phyloP scores from a whole-genome alignment of 371 early-diverging fungal genomes.

The Entomophthora muscae region DNA sequence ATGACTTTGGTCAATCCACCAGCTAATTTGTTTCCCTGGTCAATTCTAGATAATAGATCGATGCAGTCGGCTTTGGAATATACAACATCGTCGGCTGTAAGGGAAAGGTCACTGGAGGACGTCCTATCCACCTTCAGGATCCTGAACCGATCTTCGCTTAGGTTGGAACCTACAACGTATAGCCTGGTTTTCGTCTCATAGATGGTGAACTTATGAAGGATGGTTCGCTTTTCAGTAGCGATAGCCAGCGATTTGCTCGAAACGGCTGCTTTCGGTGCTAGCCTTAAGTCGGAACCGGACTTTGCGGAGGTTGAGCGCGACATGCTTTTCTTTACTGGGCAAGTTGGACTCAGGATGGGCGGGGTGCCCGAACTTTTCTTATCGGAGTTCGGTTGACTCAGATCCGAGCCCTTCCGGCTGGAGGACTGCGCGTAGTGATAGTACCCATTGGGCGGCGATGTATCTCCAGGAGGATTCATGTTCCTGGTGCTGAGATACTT shows the following conservation, averaged over 20 bases:
- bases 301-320: too few species aligned
- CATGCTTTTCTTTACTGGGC: too few species aligned
- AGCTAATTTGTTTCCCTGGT: constrained; percentile 49
- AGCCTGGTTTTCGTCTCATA: constrained; percentile 71
- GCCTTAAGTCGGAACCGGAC: too few species aligned
- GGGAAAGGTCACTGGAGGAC: constrained; percentile 22
- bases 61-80: constrained; percentile 57
- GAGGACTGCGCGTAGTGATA: background rate
- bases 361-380: too few species aligned
- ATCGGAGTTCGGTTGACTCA: background rate
- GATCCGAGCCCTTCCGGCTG: background rate
- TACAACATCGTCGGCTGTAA: constrained; percentile 44
- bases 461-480: background rate
- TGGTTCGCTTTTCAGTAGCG: background rate
- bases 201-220: constrained; percentile 30
- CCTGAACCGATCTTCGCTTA: constrained; percentile 47
- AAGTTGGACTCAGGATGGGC: too few species aligned
- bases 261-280: too few species aligned
- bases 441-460: background rate
- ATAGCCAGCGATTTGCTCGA: too few species aligned
- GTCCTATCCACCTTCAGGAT: constrained; percentile 82
- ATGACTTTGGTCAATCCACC: constrained; percentile 58
- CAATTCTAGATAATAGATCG: constrained; percentile 62
- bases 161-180: constrained; percentile 69
- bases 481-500: too few species aligned